Evolutionary conservation across 2,329 filamentous ascomycete genomes (phyloP), one percentile per base, ranked within the genome.

Genomic region (Cladosporium sp.): DNA sequence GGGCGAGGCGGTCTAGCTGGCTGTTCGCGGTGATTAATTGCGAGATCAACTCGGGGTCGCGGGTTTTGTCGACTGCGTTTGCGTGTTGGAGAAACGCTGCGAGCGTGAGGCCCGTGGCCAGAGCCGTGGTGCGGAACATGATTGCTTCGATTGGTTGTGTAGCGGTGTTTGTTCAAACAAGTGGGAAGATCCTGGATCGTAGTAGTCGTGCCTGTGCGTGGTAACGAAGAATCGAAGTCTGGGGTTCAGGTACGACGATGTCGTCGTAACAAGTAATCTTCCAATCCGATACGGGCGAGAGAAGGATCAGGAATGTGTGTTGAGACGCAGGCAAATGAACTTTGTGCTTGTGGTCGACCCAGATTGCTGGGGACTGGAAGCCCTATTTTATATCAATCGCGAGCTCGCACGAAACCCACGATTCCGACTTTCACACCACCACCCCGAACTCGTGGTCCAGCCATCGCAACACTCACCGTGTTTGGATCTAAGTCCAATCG

Each of bases 1-100:
- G 62, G 1, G 60, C 61, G 18, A 73, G 64, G 29, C 72, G 68
- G 53, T 78, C 75, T 12, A 74, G 70, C 38, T 72, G 69, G 20
- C 74, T 76, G 27, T 73, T 66, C 37, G 73, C 69, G 30, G 60
- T 63, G 49, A 61, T 64, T 19, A 75, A 64, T 38, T 68, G 39
- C 9, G 70, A 65, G 43, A 70, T 69, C 17, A 72, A 62, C 7
- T 64, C 62, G 15, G 72, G 67, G 54, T 75, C 63, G 24, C 55
- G 58, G 22, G 72, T 71, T 51, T 60, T 64, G 53, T 74, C 72
- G 48, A 70, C 64, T 18, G 68, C 65, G 19, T 59, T 38, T 32
- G 58, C 53, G 22, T 54, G 42, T 30, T 61, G 54, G 36, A 55
- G 47, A 45, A 66, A 44, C 17, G 59, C 20, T 34, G 61, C 53